These are phyloP conservation scores for Coniochaeta prunicola DNA, from an alignment of 2,329 filamentous ascomycete species.

Conservation along the genomic window DNA sequence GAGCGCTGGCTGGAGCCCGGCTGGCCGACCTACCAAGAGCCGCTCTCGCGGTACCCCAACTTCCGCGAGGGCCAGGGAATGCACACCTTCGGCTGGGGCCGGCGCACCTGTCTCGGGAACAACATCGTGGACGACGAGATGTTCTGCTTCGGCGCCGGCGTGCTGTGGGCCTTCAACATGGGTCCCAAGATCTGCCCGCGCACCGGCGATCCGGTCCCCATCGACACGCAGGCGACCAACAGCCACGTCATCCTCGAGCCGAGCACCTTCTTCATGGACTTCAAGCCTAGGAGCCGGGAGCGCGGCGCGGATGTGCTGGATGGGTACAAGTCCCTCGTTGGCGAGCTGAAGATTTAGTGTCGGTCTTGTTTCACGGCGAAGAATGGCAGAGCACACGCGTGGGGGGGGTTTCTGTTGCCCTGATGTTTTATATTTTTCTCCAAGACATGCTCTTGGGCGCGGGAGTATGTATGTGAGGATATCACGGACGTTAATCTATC, in stretches of 20 bases:
- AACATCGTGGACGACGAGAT: conserved; percentile 55
- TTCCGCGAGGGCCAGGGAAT: conserved; percentile 51
- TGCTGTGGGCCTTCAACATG: conserved; percentile 44
- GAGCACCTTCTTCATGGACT: conserved; percentile 35
- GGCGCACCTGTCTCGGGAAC: conserved; percentile 55
- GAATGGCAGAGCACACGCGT: background rate
- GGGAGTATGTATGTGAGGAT: background rate
- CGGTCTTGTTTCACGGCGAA: no score
- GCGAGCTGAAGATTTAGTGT: conserved; percentile 16
- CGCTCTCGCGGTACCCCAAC: conserved; percentile 55
- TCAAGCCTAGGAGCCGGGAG: conserved; percentile 32
- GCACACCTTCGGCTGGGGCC: conserved; percentile 59
- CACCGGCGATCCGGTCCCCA: conserved; percentile 33
- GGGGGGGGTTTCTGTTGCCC: background rate
- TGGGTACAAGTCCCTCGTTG: conserved; percentile 25
- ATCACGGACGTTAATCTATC: no score
- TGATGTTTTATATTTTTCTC: background rate
- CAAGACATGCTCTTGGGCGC: background rate
- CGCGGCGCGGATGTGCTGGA: conserved; percentile 29
- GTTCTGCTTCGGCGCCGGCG: conserved; percentile 38
- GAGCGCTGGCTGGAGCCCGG: conserved; percentile 55
- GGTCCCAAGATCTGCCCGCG: conserved; percentile 28
- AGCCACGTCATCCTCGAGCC: conserved; percentile 47
- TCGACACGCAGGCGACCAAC: conserved; percentile 43
- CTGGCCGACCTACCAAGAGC: conserved; percentile 59